A percentile compares a stretch with the other conserved stretches of the same genome.
phyloP scores from a whole-genome alignment of 2,329 filamentous ascomycete genomes.

The Verticillium dahliae region DNA sequence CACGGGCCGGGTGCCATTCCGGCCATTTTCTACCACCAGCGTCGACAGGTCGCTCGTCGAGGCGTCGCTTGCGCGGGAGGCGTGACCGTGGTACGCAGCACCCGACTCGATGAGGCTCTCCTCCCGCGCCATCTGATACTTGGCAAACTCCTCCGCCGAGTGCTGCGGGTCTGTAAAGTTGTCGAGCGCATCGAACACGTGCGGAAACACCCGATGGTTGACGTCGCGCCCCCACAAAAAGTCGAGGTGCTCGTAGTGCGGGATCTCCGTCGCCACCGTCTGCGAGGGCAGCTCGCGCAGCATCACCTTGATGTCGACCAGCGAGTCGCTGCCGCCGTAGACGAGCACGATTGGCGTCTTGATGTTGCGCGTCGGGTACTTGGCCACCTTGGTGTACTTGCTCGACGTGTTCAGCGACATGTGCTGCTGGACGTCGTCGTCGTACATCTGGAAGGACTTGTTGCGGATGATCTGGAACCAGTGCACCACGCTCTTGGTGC shows the following conservation, averaged over 20 bases:
- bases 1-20: slow-evolving; percentile 1
- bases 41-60: slow-evolving; percentile 8
- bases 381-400: slow-evolving; percentile 93
- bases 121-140: slow-evolving; percentile 45
- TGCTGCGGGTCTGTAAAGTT: slow-evolving; percentile 56
- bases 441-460: slow-evolving; percentile 95
- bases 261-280: slow-evolving; percentile 79
- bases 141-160: slow-evolving; percentile 53
- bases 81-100: slow-evolving; percentile 20
- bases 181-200: slow-evolving; percentile 84
- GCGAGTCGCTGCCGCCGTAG: slow-evolving; percentile 87
- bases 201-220: slow-evolving; percentile 75
- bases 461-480: slow-evolving; percentile 99
- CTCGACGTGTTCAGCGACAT: slow-evolving; percentile 63
- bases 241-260: slow-evolving; percentile 93
- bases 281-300: slow-evolving; percentile 77
- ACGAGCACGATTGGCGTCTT: slow-evolving; percentile 90
- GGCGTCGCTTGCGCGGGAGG: slow-evolving; percentile 20
- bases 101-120: slow-evolving; percentile 39
- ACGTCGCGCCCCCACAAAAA: slow-evolving; percentile 92
- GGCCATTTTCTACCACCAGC: slow-evolving; percentile 1
- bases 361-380: slow-evolving; percentile 95
- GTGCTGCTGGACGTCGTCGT: slow-evolving; percentile 82
- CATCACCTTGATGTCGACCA: slow-evolving; percentile 93
- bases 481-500: slow-evolving; percentile 93